phyloP scores from a whole-genome alignment of 306 rosid species.

The Neltuma alba region DNA sequence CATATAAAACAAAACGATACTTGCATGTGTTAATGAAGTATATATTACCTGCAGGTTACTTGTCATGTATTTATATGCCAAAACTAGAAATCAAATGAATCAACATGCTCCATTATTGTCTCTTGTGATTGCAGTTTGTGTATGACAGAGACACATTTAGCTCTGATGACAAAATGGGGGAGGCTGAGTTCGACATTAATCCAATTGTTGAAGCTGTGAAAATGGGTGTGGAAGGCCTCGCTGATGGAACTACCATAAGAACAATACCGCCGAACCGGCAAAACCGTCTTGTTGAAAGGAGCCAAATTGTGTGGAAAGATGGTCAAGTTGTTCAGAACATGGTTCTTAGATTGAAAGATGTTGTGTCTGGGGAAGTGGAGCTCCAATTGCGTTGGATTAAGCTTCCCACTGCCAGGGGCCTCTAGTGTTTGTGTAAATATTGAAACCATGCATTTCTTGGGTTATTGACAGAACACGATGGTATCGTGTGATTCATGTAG shows the following conservation, averaged over 20 bases:
- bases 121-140: slow-evolving; percentile 58
- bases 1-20: background rate
- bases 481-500: too few species aligned
- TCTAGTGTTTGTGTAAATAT: too few species aligned
- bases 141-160: slow-evolving; percentile 77
- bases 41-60: too few species aligned
- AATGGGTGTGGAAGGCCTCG: slow-evolving; percentile 46
- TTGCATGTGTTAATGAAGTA: too few species aligned
- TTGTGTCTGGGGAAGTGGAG: slow-evolving; percentile 78
- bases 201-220: slow-evolving; percentile 51
- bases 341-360: slow-evolving; percentile 76
- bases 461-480: too few species aligned
- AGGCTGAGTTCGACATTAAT: slow-evolving; percentile 66
- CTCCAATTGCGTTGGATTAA: slow-evolving; percentile 70
- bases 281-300: slow-evolving; percentile 75
- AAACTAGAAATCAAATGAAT: background rate
- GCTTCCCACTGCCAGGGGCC: background rate
- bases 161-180: slow-evolving; percentile 91
- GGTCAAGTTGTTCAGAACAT: slow-evolving; percentile 62
- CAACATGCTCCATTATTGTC: background rate
- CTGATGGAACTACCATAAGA: slow-evolving; percentile 48
- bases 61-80: too few species aligned
- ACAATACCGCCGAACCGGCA: slow-evolving; percentile 31
- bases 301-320: slow-evolving; percentile 56
- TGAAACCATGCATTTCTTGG: too few species aligned